phyloP scores from a whole-genome alignment of 257 asterid genomes.

The Fraxinus americana region DNA sequence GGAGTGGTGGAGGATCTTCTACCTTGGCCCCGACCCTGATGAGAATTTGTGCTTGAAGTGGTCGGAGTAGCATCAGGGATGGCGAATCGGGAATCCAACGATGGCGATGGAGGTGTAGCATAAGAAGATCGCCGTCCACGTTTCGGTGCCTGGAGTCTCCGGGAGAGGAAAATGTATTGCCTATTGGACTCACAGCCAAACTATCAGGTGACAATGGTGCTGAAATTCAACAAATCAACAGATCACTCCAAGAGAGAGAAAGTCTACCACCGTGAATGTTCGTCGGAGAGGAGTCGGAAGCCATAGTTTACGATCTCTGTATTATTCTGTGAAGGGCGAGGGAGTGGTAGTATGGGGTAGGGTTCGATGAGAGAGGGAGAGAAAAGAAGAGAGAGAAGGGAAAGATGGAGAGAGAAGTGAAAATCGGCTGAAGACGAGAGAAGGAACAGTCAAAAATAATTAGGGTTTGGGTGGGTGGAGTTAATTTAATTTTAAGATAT shows the following conservation, averaged over 20 bases:
- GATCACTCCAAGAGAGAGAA: constrained; percentile 5
- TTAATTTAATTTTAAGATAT: too few relatives aligned
- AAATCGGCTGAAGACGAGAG: too few relatives aligned
- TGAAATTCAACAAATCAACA: constrained; percentile 31
- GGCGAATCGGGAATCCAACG: constrained; percentile 47
- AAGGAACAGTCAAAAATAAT: too few relatives aligned
- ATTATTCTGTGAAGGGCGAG: not conserved
- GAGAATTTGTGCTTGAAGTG: constrained; percentile 51
- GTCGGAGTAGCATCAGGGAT: constrained; percentile 76
- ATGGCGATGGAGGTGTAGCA: constrained; percentile 66
- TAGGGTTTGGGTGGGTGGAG: too few relatives aligned
- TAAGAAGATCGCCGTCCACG: constrained; percentile 62
- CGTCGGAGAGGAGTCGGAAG: constrained; percentile 76
- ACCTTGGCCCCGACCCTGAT: constrained; percentile 50
- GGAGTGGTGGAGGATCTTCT: constrained; percentile 51
- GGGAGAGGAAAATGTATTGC: constrained; percentile 78
- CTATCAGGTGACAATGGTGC: constrained; percentile 78
- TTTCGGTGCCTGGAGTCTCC: constrained; percentile 57
- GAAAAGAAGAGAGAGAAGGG: too few relatives aligned
- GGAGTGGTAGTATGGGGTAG: not conserved
- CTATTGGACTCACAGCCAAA: constrained; percentile 71
- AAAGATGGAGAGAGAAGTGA: too few relatives aligned
- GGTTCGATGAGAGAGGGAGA: not conserved
- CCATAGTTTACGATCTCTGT: constrained; percentile 42
- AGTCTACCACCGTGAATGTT: constrained; percentile 49